These are phyloP conservation scores for Aspergillus aculeatus DNA, from an alignment of 2,329 filamentous ascomycete species.

Conservation along the genomic window DNA sequence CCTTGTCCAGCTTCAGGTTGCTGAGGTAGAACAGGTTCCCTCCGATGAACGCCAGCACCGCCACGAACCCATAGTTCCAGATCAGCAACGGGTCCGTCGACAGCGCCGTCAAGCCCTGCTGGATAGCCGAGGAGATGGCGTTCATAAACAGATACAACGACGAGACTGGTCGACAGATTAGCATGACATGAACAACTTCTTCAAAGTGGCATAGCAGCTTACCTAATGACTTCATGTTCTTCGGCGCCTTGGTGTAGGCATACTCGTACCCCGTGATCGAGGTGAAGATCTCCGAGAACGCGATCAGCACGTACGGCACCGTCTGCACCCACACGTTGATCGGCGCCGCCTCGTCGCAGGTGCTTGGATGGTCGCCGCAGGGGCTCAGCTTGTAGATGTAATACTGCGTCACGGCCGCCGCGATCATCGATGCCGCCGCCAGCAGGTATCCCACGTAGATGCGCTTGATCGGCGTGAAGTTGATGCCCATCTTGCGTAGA, in stretches of 20 bases:
- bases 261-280: constrained; percentile 67
- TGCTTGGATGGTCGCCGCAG: constrained; percentile 57
- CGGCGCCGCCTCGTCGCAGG: constrained; percentile 50
- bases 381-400: constrained; percentile 59
- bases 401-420: constrained; percentile 50
- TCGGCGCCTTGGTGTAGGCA: constrained; percentile 72
- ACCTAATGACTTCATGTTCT: constrained; percentile 72
- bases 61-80: constrained; percentile 70
- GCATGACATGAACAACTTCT: background rate
- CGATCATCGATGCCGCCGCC: constrained; percentile 50
- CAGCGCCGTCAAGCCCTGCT: constrained; percentile 64
- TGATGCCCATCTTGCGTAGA: constrained; percentile 47
- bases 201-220: constrained; percentile 52
- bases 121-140: constrained; percentile 66
- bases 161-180: constrained; percentile 46
- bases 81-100: constrained; percentile 65
- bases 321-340: constrained; percentile 64
- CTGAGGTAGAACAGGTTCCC: constrained; percentile 66
- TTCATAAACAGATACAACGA: constrained; percentile 68
- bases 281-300: constrained; percentile 57
- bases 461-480: constrained; percentile 55
- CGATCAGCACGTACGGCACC: constrained; percentile 52
- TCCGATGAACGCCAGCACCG: constrained; percentile 61
- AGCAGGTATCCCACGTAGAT: constrained; percentile 53
- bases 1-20: constrained; percentile 61